Base-by-base conservation (phyloP, 495 filamentous ascomycete species). In the Trichoderma reesei region DNA sequence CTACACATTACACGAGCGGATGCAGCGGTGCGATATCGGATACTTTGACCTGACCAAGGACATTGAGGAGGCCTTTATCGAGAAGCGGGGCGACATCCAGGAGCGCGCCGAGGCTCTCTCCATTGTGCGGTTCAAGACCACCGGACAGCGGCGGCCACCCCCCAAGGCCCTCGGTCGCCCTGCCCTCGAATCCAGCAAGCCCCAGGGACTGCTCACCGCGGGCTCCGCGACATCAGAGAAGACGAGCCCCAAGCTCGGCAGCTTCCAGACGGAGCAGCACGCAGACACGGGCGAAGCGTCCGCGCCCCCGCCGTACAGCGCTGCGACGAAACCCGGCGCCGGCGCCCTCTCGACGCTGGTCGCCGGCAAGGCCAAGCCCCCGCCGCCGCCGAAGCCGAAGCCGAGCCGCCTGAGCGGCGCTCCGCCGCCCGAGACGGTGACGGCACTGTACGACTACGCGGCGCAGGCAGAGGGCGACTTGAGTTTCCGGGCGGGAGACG, bases 1-100 rank as follows among this genome's bases (percentile, higher is more conserved):
- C 76, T 99, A 99, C 75, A 98, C 95, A 1, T 80, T 99, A 41
- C 94, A 99, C 74, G 94, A 99, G 75, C 89, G 85, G 74, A 98
- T 98, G 95, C 94, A 97, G 75, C 86, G 81, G 64, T 90, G 95
- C 71, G 90, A 97, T 72, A 98, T 99, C 69, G 90, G 89, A 65
- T 99, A 99, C 77, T 99, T 99, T 73, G 88, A 99, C 72, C 83
- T 99, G 41, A 88, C 88, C 10, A 80, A 88, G 37, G 92, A 94
- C 72, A 84, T 99, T 13, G 91, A 96, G 71, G 92, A 90, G 65
- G 91, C 91, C 48, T 99, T 94, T 71, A 82, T 90, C 68, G 81
- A 81, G 69, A 97, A 97, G 75, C 87, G 91, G 14, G 95, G 92
- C 14, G 86, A 91, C 71, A 82, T 96, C 59, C 83, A 92, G 72